Evolutionary conservation across 805 yeast species (phyloP).

Genomic region (Ogataea ramenticola): DNA sequence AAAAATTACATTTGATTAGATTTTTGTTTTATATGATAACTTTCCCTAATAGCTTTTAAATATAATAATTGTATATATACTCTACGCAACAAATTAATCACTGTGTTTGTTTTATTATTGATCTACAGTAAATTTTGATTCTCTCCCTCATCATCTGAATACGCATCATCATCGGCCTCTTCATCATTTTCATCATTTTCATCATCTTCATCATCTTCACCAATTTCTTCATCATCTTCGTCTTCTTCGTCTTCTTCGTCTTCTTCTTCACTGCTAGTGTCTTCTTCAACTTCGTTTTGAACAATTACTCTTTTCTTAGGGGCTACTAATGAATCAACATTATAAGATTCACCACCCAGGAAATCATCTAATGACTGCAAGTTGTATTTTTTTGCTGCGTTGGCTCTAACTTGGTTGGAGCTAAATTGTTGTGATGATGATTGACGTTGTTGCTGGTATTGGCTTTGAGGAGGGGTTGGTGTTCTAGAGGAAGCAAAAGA

Average conservation of each 20-base stretch:
- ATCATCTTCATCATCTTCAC: slow-evolving; percentile 21
- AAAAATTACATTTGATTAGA: slow-evolving; percentile 74
- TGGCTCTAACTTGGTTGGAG: background rate
- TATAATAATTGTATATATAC: background rate
- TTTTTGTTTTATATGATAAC: background rate
- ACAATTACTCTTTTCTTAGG: slow-evolving; percentile 22
- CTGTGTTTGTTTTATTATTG: background rate
- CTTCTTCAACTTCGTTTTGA: slow-evolving; percentile 19
- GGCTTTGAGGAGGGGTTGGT: slow-evolving; percentile 7
- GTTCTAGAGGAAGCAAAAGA: slow-evolving; percentile 1
- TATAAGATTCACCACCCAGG: slow-evolving; percentile 31
- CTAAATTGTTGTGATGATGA: background rate
- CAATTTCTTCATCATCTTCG: slow-evolving; percentile 25
- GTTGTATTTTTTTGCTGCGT: slow-evolving; percentile 37
- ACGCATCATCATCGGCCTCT: background rate
- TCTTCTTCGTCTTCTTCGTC: slow-evolving; percentile 25
- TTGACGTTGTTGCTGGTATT: background rate
- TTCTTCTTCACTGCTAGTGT: slow-evolving; percentile 19
- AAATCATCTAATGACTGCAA: slow-evolving; percentile 85
- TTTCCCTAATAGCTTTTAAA: background rate
- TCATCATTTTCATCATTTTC: background rate
- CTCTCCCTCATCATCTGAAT: background rate
- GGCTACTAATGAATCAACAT: slow-evolving; percentile 11
- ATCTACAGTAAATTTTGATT: background rate
- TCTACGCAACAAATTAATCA: background rate